Base-by-base conservation (phyloP, 192 early-diverging fungal species). In the Polychytrium aggregatum region DNA sequence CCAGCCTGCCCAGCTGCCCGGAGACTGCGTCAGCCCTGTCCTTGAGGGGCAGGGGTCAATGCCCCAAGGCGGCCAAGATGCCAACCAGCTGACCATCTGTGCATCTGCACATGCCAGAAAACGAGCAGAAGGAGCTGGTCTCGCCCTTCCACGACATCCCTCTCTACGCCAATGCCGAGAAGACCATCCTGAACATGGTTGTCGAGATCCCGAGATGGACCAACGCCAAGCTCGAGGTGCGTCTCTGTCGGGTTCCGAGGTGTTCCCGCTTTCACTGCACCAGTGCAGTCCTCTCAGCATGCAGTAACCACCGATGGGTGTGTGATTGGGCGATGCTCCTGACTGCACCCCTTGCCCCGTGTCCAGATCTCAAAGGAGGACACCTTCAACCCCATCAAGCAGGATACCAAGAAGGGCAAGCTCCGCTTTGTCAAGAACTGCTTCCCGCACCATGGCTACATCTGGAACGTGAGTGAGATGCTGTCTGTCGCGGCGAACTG, bases 401-500 rank as follows among this genome's bases (percentile, higher is more conserved):
- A 98, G 72, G 95, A 98, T 60, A 76, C 84, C 57, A 96, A 96
- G 83, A 98, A 98, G 78, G 91, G 92, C 59, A 98, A 98, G 76
- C 86, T 96, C 55, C 83, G 95, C 51, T 95, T 79, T 63, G 92
- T 98, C 53, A 82, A 89, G 64, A 96, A 98, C 82, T 85, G 86
- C 68, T 98, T 96, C 85, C 95, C 95, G 7, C 91, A 96, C 82
- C 87, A 98, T 70, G 95, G 95, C 52, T 98, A 98, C 72, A 96
- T 98, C 71, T 98, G 95, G 95, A 98, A 98, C 91, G 55, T 56
- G 33, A 56, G 55, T 41, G n/a, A 45, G 8, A 20, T 17, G 9
- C 10, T 37, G 36, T 37, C 22, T 13, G 10, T 9, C n/a, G n/a
- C n/a, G n/a, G n/a, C n/a, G n/a, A n/a, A n/a, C n/a, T n/a, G n/a